Evolutionary conservation across 2,329 filamentous ascomycete species (phyloP).

Genomic region (Penicillium sp.): DNA sequence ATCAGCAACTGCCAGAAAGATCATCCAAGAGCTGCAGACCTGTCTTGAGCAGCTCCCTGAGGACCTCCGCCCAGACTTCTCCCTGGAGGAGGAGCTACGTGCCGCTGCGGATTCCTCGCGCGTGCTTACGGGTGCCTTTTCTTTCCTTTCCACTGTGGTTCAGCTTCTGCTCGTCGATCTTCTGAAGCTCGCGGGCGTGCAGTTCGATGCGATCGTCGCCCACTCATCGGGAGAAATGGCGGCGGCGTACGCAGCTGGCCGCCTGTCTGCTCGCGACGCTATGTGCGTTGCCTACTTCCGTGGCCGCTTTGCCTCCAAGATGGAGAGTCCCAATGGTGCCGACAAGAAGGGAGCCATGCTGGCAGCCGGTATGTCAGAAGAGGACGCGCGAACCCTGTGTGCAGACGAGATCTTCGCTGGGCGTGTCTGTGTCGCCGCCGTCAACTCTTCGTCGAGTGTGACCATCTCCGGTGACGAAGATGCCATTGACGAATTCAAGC

Average conservation of each 20-base stretch:
- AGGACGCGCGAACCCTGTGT: constrained; percentile 35
- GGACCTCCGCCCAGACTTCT: background rate
- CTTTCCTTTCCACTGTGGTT: constrained; percentile 26
- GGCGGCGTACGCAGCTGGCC: constrained; percentile 49
- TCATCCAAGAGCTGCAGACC: no score
- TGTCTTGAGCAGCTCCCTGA: constrained; percentile 19
- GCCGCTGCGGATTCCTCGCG: no score
- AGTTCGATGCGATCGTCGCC: constrained; percentile 40
- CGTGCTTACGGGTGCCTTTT: constrained; percentile 16
- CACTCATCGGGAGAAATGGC: constrained; percentile 52
- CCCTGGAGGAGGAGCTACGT: no score
- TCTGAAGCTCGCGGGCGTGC: constrained; percentile 26
- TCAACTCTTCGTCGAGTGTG: constrained; percentile 41
- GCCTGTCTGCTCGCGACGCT: constrained; percentile 41
- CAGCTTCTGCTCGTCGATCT: constrained; percentile 28
- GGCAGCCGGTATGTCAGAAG: constrained; percentile 40
- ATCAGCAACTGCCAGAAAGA: background rate
- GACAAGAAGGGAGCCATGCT: constrained; percentile 45
- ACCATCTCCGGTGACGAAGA: constrained; percentile 45
- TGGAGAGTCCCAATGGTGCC: constrained; percentile 5
- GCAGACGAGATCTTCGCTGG: constrained; percentile 23
- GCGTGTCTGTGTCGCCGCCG: constrained; percentile 31
- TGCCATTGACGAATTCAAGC: constrained; percentile 31
- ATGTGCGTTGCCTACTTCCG: constrained; percentile 48
- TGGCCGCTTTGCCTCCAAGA: constrained; percentile 31